Evolutionary conservation across 2,329 filamentous ascomycete species (phyloP), one percentile per base, ranked within the genome.

Genomic region (Clarireedia sp.): DNA sequence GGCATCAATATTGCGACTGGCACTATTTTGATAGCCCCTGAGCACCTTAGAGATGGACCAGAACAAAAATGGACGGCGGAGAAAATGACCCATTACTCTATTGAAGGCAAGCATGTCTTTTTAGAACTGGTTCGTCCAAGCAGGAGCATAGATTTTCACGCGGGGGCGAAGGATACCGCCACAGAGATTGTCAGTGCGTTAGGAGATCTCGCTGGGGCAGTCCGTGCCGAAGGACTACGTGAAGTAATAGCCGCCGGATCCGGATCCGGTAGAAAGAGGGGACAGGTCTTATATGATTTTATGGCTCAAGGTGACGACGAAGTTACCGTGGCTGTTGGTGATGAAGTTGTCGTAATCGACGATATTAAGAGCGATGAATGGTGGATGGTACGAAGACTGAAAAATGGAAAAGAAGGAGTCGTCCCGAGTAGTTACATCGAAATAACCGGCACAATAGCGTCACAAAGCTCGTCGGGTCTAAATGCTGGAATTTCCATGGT

Each of bases 81-180:
- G 44, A 94, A 88, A 69, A 86, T 99, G 78, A 90, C 87, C n/a
- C 90, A 96, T 71, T 97, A 97, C 71, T 96, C 91, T 21, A 90
- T 95, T 56, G 94, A 99, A 74, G 94, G 92, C 37, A 99, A 99
- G 69, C 94, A 97, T 71, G 89, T 99, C 14, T 99, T 99, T 67
- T 78, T 99, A 69, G 94, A 99, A 70, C 77, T 99, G 47, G 86
- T 96, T 51, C 79, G 86, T 53, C 94, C 94, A 6, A 96, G 89
- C 72, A 96, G 92, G 74, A 96, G 90, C 69, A 78, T 96, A 56
- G 94, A 99, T 72, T 95, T 99, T 63, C 94, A 99, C 70, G 95
- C 94, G 17, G 94, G 94, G 44, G 90, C 91, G 46, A 99, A 97
- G 72, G 94, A 97, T 70, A 96, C 92, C 5, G 94, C 94, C 6